These are phyloP conservation scores for Earliella scabrosa DNA, from an alignment of 1,284 basidiomycete species.

Conservation along the genomic window DNA sequence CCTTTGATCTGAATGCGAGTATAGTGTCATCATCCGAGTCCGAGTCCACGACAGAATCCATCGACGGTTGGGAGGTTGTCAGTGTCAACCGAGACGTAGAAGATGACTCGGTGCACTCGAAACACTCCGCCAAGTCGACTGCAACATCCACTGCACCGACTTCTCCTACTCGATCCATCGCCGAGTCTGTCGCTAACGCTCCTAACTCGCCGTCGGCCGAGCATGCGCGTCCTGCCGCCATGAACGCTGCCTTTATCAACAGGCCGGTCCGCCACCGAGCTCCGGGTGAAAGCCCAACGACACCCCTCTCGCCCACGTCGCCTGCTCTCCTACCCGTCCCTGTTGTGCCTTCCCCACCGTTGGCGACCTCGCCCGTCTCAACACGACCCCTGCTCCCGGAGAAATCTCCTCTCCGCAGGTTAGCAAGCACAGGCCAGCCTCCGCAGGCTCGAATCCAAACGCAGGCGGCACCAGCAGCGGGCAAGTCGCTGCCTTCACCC, in stretches of 20 bases:
- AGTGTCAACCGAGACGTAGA: conserved; percentile 8
- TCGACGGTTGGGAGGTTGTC: conserved; percentile 24
- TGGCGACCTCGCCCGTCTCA: background rate
- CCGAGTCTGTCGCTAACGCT: conserved; percentile 4
- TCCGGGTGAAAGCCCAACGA: conserved; percentile 4
- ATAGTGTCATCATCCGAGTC: conserved; percentile 16
- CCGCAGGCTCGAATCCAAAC: conserved; percentile 8
- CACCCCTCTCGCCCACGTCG: conserved; percentile 3
- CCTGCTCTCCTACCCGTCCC: background rate
- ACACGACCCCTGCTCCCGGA: conserved; percentile 22
- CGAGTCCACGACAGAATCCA: conserved; percentile 11
- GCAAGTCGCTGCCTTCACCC: background rate
- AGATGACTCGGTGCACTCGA: background rate
- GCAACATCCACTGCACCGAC: background rate
- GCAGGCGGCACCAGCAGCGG: background rate
- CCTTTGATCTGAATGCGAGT: background rate
- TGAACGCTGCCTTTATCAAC: conserved; percentile 33
- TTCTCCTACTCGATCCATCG: conserved; percentile 10
- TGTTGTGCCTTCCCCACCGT: background rate
- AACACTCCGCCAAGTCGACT: background rate
- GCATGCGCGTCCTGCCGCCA: conserved; percentile 23
- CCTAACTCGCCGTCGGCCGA: conserved; percentile 14
- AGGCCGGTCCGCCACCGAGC: conserved; percentile 26
- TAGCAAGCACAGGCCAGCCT: conserved; percentile 8
- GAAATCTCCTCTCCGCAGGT: conserved; percentile 17